Evolutionary conservation across 2,329 filamentous ascomycete species (phyloP).

Genomic region (Allantophomopsis lycopodina): DNA sequence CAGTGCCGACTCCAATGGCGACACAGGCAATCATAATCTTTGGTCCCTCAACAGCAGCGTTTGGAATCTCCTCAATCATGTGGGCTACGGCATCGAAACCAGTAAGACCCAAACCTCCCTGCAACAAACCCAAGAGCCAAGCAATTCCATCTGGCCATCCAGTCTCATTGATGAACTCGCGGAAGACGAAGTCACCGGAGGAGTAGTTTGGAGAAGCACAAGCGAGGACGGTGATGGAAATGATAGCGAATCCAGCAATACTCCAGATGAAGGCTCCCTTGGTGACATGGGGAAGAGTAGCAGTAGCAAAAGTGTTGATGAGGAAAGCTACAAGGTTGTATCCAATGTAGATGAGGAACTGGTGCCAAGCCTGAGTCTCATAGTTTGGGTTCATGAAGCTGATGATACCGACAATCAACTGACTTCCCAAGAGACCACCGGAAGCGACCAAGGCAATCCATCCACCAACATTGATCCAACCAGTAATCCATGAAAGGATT

Average conservation of each 20-base stretch:
- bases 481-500: slow-evolving; percentile 36
- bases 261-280: slow-evolving; percentile 27
- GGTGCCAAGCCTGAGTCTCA: slow-evolving; percentile 22
- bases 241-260: slow-evolving; percentile 25
- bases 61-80: slow-evolving; percentile 45
- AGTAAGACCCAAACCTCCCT: slow-evolving; percentile 41
- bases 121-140: slow-evolving; percentile 48
- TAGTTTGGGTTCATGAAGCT: slow-evolving; percentile 21
- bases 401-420: slow-evolving; percentile 27
- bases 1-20: slow-evolving; percentile 31
- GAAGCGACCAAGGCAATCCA: slow-evolving; percentile 29
- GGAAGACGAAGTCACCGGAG: slow-evolving; percentile 12
- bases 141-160: slow-evolving; percentile 42
- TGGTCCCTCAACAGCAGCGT: slow-evolving; percentile 33
- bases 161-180: slow-evolving; percentile 19
- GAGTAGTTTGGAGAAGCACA: slow-evolving; percentile 12
- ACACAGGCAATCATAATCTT: slow-evolving; percentile 31
- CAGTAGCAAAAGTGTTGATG: slow-evolving; percentile 39
- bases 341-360: slow-evolving; percentile 26
- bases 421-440: slow-evolving; percentile 25
- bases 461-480: slow-evolving; percentile 30
- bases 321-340: slow-evolving; percentile 24
- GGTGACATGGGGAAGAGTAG: slow-evolving; percentile 35
- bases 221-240: slow-evolving; percentile 31
- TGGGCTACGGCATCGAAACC: slow-evolving; percentile 48